Conservation (phyloP, 164 flowering plant genomes). For the Tetracentron sinense region DNA sequence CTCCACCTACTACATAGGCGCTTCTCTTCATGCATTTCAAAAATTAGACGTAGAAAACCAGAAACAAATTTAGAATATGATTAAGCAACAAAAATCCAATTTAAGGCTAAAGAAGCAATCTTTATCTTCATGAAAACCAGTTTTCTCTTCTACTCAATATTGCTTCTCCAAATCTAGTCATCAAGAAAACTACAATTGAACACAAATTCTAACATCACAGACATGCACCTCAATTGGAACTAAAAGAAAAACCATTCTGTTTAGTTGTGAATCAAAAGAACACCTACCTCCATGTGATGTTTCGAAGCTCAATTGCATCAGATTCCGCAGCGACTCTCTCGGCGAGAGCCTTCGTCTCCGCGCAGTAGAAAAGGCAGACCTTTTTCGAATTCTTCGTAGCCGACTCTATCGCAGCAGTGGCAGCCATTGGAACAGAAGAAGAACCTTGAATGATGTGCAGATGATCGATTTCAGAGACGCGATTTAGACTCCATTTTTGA, state of each 20-base stretch:
- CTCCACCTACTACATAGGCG: too few relatives aligned
- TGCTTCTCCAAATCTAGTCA: neutral
- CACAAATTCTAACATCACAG: neutral
- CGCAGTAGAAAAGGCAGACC: slow-evolving; percentile 77
- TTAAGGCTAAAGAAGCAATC: too few relatives aligned
- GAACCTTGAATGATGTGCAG: slow-evolving; percentile 7
- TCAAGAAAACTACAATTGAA: neutral
- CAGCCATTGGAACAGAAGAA: slow-evolving; percentile 12
- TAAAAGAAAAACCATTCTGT: neutral
- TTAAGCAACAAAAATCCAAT: too few relatives aligned
- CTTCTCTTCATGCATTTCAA: too few relatives aligned
- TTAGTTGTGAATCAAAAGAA: neutral
- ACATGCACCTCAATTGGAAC: neutral
- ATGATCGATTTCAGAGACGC: slow-evolving; percentile 8
- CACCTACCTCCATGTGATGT: slow-evolving; percentile 72
- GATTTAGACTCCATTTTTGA: slow-evolving; percentile 17
- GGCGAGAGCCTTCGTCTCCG: slow-evolving; percentile 72
- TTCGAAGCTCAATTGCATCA: slow-evolving; percentile 72
- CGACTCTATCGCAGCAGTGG: slow-evolving; percentile 20
- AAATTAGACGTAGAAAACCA: too few relatives aligned
- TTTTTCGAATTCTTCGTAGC: slow-evolving; percentile 38
- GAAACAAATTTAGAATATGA: too few relatives aligned
- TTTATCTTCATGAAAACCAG: neutral
- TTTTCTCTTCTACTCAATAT: neutral
- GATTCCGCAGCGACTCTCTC: slow-evolving; percentile 69